Evolutionary conservation across 2,329 filamentous ascomycete species (phyloP).

Genomic region (Alternaria atra): DNA sequence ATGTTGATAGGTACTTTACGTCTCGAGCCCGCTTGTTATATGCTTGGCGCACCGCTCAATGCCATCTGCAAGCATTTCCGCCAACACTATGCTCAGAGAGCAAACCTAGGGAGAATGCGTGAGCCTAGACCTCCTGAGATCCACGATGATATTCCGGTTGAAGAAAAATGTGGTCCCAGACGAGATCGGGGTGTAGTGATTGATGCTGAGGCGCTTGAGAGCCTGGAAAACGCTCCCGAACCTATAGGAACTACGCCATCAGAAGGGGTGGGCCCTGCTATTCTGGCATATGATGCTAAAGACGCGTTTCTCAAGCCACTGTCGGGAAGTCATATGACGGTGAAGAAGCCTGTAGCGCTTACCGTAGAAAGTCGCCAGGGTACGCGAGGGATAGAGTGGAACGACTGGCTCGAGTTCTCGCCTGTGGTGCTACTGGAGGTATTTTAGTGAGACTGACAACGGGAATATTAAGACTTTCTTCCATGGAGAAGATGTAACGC

Average conservation of each 20-base stretch:
- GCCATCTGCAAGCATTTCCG: conserved; percentile 16
- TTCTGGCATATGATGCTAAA: background rate
- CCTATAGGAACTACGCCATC: conserved; percentile 11
- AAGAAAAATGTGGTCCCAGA: conserved; percentile 10
- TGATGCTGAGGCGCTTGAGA: conserved; percentile 13
- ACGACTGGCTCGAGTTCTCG: conserved; percentile 11
- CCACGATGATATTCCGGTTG: background rate
- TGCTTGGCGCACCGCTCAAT: conserved; percentile 14
- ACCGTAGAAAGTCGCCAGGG: background rate
- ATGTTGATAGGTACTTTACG: conserved; percentile 11
- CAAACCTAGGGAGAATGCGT: background rate
- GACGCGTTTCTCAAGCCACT: conserved; percentile 13
- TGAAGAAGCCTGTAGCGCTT: conserved; percentile 5
- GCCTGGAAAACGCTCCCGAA: conserved; percentile 11
- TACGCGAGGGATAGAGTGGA: background rate
- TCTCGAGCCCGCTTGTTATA: conserved; percentile 2
- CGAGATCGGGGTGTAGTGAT: conserved; percentile 10
- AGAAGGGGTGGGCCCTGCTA: background rate
- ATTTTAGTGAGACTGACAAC: background rate
- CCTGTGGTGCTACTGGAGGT: conserved; percentile 4
- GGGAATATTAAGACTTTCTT: background rate
- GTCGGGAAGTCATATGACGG: background rate
- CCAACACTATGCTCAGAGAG: background rate
- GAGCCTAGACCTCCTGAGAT: background rate
- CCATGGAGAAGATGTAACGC: background rate